Evolutionary conservation across 306 rosid genomes (phyloP).

Genomic region (Cucurbita maxima): DNA sequence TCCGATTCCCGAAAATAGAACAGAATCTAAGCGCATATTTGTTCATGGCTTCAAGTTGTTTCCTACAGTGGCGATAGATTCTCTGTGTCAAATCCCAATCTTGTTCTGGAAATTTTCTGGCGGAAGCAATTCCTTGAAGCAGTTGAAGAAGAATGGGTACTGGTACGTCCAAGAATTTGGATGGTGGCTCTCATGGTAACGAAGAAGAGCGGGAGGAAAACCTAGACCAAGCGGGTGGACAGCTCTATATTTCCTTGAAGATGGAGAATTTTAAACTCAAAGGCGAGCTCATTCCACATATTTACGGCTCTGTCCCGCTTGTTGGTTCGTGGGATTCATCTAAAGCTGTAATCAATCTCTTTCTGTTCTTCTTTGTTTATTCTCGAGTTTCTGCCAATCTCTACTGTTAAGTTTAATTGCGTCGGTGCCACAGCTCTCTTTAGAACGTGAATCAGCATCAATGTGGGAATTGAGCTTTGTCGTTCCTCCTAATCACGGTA

Average conservation of each 20-base stretch:
- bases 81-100: not conserved
- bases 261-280: conserved; percentile 79
- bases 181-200: conserved; percentile 29
- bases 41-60: conserved; percentile 4
- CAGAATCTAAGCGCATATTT: not conserved
- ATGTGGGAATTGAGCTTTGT: conserved; percentile 99
- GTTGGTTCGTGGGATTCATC: conserved; percentile 88
- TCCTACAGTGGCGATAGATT: not conserved
- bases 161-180: conserved; percentile 43
- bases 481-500: conserved; percentile 97
- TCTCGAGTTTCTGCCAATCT: not conserved
- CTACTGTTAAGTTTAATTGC: not conserved
- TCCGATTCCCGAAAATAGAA: conserved; percentile 3
- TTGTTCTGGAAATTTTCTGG: not conserved
- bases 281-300: conserved; percentile 76
- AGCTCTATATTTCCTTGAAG: conserved; percentile 78
- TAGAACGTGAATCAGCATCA: conserved; percentile 90
- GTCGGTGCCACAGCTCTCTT: conserved; percentile 34
- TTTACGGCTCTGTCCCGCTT: conserved; percentile 81
- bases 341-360: conserved; percentile 47
- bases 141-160: conserved; percentile 44
- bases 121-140: not conserved
- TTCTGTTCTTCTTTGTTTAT: not conserved
- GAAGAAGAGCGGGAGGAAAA: conserved; percentile 29
- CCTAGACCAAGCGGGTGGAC: conserved; percentile 63